Conservation (phyloP, 2,329 filamentous ascomycete species). For the Venturia asperata region DNA sequence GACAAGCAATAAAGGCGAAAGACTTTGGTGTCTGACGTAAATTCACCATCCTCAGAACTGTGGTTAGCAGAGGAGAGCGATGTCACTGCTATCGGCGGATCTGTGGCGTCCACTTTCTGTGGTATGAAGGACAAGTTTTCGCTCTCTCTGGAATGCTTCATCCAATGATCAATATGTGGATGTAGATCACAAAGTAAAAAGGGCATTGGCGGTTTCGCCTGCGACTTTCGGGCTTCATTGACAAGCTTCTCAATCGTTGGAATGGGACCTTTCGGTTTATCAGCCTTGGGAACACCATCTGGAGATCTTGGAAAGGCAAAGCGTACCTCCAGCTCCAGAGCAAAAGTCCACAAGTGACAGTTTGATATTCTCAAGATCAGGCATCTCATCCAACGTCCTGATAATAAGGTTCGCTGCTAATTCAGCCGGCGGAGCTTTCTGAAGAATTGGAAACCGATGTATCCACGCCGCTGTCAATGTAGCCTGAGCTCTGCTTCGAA, state of each 20-base stretch:
- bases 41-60: slow-evolving; percentile 8
- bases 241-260: slow-evolving; percentile 32
- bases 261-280: slow-evolving; percentile 30
- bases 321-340: slow-evolving; percentile 59
- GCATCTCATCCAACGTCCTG: slow-evolving; percentile 26
- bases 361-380: slow-evolving; percentile 42
- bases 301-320: background rate
- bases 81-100: slow-evolving; percentile 41
- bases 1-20: slow-evolving; percentile 66
- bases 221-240: slow-evolving; percentile 25
- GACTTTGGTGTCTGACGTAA: slow-evolving; percentile 32
- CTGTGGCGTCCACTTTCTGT: slow-evolving; percentile 57
- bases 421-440: slow-evolving; percentile 51
- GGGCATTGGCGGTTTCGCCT: slow-evolving; percentile 26
- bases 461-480: slow-evolving; percentile 59
- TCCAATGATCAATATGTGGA: slow-evolving; percentile 35
- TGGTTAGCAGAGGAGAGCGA: slow-evolving; percentile 41
- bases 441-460: slow-evolving; percentile 50
- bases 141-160: slow-evolving; percentile 32
- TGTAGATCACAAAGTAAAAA: slow-evolving; percentile 37
- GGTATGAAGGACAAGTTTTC: slow-evolving; percentile 54
- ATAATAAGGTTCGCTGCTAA: slow-evolving; percentile 53
- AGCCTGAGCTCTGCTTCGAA: slow-evolving; percentile 58
- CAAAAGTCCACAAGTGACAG: slow-evolving; percentile 70
- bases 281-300: slow-evolving; percentile 40